Percentiles rank a stretch among this genome's conserved stretches.
phyloP scores from a whole-genome alignment of 1,139 yeast genomes.

The Scheffersomyces insectosa region DNA sequence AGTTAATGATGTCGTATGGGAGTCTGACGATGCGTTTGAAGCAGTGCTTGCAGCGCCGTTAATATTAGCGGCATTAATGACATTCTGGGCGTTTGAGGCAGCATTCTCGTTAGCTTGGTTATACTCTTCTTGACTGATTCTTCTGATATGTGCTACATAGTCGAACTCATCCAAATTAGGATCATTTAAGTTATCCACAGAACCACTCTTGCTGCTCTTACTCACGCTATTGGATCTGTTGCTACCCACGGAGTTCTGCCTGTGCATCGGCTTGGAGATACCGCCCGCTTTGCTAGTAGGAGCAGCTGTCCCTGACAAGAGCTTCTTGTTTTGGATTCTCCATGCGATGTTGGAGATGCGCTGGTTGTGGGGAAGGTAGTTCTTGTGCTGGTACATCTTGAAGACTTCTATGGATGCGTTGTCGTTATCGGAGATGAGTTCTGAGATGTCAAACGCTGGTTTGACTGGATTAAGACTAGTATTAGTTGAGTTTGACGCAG shows the following conservation, averaged over 20 bases:
- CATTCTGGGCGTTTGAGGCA: slow-evolving; percentile 1
- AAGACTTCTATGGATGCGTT: slow-evolving; percentile 35
- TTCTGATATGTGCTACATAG: slow-evolving; percentile 48
- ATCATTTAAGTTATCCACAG: slow-evolving; percentile 13
- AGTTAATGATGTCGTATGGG: slow-evolving; percentile 12
- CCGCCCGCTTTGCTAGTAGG: slow-evolving; percentile 6
- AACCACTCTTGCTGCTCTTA: neutral
- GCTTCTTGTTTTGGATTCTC: slow-evolving; percentile 45
- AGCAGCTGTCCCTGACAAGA: slow-evolving; percentile 11
- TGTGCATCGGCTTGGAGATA: slow-evolving; percentile 1
- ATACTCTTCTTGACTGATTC: slow-evolving; percentile 44
- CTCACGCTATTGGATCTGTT: slow-evolving; percentile 6
- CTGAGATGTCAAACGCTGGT: slow-evolving; percentile 12
- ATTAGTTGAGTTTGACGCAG: too few relatives aligned
- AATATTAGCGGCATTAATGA: slow-evolving; percentile 1
- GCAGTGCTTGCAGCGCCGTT: slow-evolving; percentile 1
- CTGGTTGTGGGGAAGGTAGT: slow-evolving; percentile 44
- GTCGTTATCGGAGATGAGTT: slow-evolving; percentile 30
- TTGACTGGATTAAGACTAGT: slow-evolving; percentile 2
- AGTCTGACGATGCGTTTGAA: slow-evolving; percentile 9
- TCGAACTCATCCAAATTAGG: slow-evolving; percentile 46
- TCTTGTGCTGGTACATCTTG: slow-evolving; percentile 46
- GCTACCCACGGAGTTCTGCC: neutral
- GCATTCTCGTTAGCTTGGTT: slow-evolving; percentile 11
- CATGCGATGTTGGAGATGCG: slow-evolving; percentile 49